Base-by-base conservation (phyloP, 2,329 filamentous ascomycete genomes). In the Venturia nashicola region DNA sequence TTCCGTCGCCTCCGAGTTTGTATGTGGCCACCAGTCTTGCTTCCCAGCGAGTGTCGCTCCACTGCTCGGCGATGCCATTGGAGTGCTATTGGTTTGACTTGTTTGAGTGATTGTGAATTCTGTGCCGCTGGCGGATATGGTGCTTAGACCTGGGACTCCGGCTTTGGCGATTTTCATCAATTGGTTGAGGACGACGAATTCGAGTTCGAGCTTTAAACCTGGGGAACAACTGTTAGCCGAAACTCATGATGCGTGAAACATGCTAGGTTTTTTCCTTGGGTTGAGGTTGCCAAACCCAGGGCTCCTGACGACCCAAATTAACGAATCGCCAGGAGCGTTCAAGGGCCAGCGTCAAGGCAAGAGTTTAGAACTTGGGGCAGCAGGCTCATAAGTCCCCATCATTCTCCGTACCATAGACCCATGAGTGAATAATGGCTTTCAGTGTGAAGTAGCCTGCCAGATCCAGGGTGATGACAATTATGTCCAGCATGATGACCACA, bases 171-270 rank as follows among this genome's bases (percentile, higher is more conserved):
- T 64, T 9, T 64, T 55, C 20, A 61, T 32, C n/a, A 69, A 61
- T 54, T 68, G 66, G 61, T 68, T 69, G 18, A 69, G 66, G 32
- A 69, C 66, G n/a, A 65, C 64, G 43, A 69, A 69, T 57, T 69
- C 68, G 44, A 69, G 48, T 14, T 64, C 64, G 16, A 69, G 63
- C 43, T 69, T 68, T 59, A 68, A 61, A 39, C 65, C 46, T 51
- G 46, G 23, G 20, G 11, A 27, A 20, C 1, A 14, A 27, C 27
- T 27, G 11, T 51, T 20, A 51, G 46, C 46, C 5, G 46, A 11
- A 14, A 51, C 3, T 51, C 11, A 2, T 27, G 8, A 51, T 27
- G 20, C 46, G 20, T 9, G 23, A 16, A n/a, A n/a, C n/a, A n/a
- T n/a, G n/a, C n/a, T n/a, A n/a, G n/a, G n/a, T n/a, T n/a, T n/a